A percentile compares a stretch with the other conserved stretches of the same genome.
Conservation (phyloP, 495 filamentous ascomycete species). For the Aspergillus nanangensis region DNA sequence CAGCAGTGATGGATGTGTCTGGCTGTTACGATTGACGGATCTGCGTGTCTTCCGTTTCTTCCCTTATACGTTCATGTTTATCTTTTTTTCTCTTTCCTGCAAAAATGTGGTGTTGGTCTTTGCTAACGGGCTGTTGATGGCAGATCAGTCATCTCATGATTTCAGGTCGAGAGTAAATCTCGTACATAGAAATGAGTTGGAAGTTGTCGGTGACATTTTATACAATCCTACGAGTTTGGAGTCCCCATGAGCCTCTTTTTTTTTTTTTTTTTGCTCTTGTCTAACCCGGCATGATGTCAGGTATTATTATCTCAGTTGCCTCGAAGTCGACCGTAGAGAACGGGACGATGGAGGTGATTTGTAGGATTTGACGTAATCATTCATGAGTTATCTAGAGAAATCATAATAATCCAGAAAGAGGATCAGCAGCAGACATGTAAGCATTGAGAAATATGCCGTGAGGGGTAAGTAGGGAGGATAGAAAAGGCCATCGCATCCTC, state of each 20-base stretch:
- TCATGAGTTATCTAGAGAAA: background rate
- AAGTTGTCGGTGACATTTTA: conserved; percentile 5
- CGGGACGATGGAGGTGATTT: background rate
- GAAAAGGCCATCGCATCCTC: no score
- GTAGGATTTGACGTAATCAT: background rate
- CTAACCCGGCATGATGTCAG: conserved; percentile 7
- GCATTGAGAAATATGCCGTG: no score
- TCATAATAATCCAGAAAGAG: background rate
- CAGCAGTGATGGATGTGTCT: background rate
- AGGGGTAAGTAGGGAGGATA: no score
- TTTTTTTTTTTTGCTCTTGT: no score
- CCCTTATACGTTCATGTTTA: conserved; percentile 6
- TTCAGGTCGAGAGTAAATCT: conserved; percentile 2
- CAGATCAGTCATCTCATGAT: conserved; percentile 11
- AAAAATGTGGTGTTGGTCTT: background rate
- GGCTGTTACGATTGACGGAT: background rate
- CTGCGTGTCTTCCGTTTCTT: background rate
- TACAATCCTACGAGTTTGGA: conserved; percentile 4
- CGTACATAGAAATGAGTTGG: conserved; percentile 6
- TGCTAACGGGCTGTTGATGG: conserved; percentile 13
- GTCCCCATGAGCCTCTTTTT: no score
- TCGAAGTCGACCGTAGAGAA: background rate
- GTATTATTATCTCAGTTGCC: conserved; percentile 4
- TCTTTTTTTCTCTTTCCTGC: conserved; percentile 3
- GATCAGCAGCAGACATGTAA: no score